Conservation (phyloP, 768 basidiomycete species). For the Chalciporus chontae region DNA sequence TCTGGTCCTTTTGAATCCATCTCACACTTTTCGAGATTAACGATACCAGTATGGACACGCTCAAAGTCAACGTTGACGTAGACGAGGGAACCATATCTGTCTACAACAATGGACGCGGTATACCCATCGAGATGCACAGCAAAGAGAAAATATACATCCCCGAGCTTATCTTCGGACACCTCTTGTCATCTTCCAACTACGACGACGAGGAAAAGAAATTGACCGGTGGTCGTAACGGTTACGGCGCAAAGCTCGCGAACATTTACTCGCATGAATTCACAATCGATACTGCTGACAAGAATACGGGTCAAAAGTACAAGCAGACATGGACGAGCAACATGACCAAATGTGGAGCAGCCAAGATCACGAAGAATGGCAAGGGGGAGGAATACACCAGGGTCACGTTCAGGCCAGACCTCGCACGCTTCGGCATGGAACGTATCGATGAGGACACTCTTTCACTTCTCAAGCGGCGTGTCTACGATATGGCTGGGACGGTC, state of each 20-base stretch:
- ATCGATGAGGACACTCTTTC: constrained; percentile 92
- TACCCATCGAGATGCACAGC: constrained; percentile 94
- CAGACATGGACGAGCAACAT: constrained; percentile 96
- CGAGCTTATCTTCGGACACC: constrained; percentile 94
- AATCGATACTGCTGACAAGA: constrained; percentile 92
- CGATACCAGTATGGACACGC: constrained; percentile 83
- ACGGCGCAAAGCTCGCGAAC: constrained; percentile 96
- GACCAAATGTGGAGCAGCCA: constrained; percentile 80
- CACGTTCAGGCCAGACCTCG: constrained; percentile 89
- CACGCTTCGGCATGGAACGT: constrained; percentile 84
- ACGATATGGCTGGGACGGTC: constrained; percentile 95
- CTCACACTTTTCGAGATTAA: constrained; percentile 61
- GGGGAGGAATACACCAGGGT: constrained; percentile 91
- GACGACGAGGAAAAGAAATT: constrained; percentile 99
- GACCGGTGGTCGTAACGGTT: constrained; percentile 97
- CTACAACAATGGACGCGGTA: constrained; percentile 93
- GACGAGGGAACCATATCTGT: constrained; percentile 87
- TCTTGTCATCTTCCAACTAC: constrained; percentile 93
- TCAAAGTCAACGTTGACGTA: constrained; percentile 84
- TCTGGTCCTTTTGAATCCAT: background rate
- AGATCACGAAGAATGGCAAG: constrained; percentile 87
- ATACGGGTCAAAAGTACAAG: constrained; percentile 83
- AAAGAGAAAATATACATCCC: constrained; percentile 95
- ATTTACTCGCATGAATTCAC: constrained; percentile 97
- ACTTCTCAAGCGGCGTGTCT: constrained; percentile 89